A percentile compares a stretch with the other conserved stretches of the same genome.
These are phyloP conservation scores for Pythium apleroticum DNA, from an alignment of 352 stramenopile genomes.

Conservation along the genomic window DNA sequence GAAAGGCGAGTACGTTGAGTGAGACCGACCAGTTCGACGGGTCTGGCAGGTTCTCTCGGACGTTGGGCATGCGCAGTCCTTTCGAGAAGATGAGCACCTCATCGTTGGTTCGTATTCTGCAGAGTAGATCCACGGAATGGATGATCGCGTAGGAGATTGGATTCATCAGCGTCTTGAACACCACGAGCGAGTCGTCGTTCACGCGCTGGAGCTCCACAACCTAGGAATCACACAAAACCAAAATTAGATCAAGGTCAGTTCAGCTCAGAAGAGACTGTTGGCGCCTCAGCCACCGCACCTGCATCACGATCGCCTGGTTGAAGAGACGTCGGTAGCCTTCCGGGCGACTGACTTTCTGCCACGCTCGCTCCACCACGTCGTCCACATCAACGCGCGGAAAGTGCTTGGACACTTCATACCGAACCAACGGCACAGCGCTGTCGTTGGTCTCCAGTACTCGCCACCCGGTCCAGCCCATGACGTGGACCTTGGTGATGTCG, in stretches of 20 bases:
- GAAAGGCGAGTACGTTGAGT: slow-evolving; percentile 20
- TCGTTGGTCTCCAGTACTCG: slow-evolving; percentile 38
- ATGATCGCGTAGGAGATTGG: slow-evolving; percentile 33
- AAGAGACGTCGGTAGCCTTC: slow-evolving; percentile 38
- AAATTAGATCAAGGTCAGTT: background rate
- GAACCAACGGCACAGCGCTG: background rate
- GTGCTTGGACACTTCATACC: background rate
- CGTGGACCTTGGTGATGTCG: slow-evolving; percentile 31
- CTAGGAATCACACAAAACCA: slow-evolving; percentile 5
- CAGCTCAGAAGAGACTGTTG: too few relatives aligned
- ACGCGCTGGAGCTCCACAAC: slow-evolving; percentile 39
- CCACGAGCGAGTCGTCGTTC: slow-evolving; percentile 36
- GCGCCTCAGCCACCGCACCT: slow-evolving; percentile 14
- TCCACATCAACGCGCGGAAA: slow-evolving; percentile 36
- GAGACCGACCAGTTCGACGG: slow-evolving; percentile 30
- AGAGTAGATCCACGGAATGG: slow-evolving; percentile 36
- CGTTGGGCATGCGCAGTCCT: slow-evolving; percentile 27
- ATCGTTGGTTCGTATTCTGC: slow-evolving; percentile 29
- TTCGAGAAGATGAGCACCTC: slow-evolving; percentile 37
- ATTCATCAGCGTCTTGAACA: slow-evolving; percentile 42
- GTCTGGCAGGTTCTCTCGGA: slow-evolving; percentile 25
- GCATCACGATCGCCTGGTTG: slow-evolving; percentile 29
- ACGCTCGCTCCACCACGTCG: slow-evolving; percentile 39
- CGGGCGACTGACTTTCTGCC: slow-evolving; percentile 22
- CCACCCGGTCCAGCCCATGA: slow-evolving; percentile 59